Conservation (phyloP, 2,329 filamentous ascomycete genomes). For the Epichloe coenophiala region DNA sequence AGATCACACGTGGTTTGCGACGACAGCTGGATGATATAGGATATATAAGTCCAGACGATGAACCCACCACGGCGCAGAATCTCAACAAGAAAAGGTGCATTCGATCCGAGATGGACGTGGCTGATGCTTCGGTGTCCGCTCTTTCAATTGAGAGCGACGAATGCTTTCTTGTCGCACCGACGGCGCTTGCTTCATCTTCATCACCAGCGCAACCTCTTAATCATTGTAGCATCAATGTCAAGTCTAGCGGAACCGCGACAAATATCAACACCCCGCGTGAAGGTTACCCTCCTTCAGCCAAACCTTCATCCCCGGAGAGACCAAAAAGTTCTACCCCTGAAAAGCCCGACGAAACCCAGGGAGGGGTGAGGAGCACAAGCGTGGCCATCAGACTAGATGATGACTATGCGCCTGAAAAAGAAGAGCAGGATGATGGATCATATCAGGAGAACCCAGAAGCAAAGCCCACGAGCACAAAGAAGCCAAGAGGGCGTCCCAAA, state of each 20-base stretch:
- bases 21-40: conserved; percentile 8
- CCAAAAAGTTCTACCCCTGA: neutral
- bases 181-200: conserved; percentile 12
- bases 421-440: conserved; percentile 8
- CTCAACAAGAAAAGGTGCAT: neutral
- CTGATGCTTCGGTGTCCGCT: conserved; percentile 3
- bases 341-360: neutral
- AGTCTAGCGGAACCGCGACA: conserved; percentile 21
- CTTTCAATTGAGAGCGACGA: conserved; percentile 13
- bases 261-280: conserved; percentile 22
- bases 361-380: neutral
- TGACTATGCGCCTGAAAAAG: neutral
- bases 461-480: conserved; percentile 12
- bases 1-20: conserved; percentile 9
- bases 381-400: neutral
- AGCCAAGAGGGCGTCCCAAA: conserved; percentile 20
- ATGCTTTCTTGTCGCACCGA: conserved; percentile 21
- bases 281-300: neutral
- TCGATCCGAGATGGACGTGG: conserved; percentile 1
- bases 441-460: conserved; percentile 4
- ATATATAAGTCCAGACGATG: conserved; percentile 8
- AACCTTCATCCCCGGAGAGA: neutral
- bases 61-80: neutral
- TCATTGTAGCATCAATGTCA: conserved; percentile 4
- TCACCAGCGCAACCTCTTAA: neutral